Base-by-base conservation (phyloP, 768 basidiomycete species). In the Rhodosporidiobolus odoratus region DNA sequence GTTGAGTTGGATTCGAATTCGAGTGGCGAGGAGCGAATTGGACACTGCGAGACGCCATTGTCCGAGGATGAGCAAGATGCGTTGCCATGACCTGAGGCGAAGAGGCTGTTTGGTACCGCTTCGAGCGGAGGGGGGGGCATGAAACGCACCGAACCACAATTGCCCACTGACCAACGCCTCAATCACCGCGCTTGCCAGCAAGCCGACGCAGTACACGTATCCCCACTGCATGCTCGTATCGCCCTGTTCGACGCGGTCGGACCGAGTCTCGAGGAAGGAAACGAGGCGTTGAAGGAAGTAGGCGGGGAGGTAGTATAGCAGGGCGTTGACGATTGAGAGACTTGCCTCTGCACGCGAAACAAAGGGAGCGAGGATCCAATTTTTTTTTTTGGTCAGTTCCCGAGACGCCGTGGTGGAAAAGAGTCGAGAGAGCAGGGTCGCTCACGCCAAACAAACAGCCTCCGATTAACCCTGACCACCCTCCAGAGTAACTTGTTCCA, bases 201-300 rank as follows among this genome's bases (percentile, higher is more conserved):
- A 52, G 0, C 75, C 75, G 25, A 61, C 54, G 41, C 63, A 65
- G 65, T 65, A 75, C 30, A 71, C 59, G 61, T 67, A 74, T 13
- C 68, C 71, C 74, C 74, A 72, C 30, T 50, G 45, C 2, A 63
- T 13, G 7, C 30, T 52, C n/a, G 40, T n/a, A 3, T 48, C 40
- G 19, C 35, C 43, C 8, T 16, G 19, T 16, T 38, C 54, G 15
- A 16, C 48, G n/a, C 30, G 43, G 23, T 56, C 45, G 17, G 57
- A 45, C 21, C 61, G 45, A 34, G 34, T 10, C 53, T 77, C 76
- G 57, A 77, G 68, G 58, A 72, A 74, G 27, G 53, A 30, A 23
- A 77, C 74, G 61, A 77, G 53, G 4, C 52, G 58, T 27, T 76
- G 69, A n/a, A 77, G 74, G 71, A 77, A 76, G 67, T 74, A 76